Conservation (phyloP, 2,329 filamentous ascomycete genomes). For the Pseudogymnoascus sp. region DNA sequence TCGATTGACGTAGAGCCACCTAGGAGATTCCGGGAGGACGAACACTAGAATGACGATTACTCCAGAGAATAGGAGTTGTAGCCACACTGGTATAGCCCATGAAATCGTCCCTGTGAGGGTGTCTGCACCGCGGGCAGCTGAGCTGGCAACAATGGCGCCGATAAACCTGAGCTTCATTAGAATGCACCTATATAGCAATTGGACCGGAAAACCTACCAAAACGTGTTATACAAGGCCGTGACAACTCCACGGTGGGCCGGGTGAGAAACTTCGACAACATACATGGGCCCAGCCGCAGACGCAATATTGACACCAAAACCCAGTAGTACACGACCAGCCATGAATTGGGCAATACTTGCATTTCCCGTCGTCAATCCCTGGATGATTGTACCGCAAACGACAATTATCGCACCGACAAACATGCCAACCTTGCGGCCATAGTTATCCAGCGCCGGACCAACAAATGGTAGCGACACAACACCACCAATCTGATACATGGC, state of each 20-base stretch:
- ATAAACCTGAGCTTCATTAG: conserved; percentile 37
- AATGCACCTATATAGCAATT: background rate
- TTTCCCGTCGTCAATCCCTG: conserved; percentile 31
- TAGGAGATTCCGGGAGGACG: conserved; percentile 40
- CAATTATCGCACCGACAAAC: conserved; percentile 35
- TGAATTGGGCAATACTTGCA: conserved; percentile 34
- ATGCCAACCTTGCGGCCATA: conserved; percentile 41
- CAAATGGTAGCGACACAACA: conserved; percentile 38
- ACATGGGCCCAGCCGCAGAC: conserved; percentile 38
- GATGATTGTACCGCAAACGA: conserved; percentile 39
- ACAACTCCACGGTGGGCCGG: conserved; percentile 39
- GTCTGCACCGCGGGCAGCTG: conserved; percentile 43
- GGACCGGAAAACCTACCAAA: conserved; percentile 18
- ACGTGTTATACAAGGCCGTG: conserved; percentile 26
- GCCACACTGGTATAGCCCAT: conserved; percentile 44
- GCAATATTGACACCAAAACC: conserved; percentile 47
- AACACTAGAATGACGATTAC: conserved; percentile 37
- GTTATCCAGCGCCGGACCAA: conserved; percentile 39
- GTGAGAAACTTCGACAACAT: conserved; percentile 40
- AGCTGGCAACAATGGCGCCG: conserved; percentile 46
- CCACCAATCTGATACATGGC: conserved; percentile 45
- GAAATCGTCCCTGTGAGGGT: conserved; percentile 32
- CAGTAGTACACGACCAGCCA: conserved; percentile 51
- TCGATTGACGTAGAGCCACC: conserved; percentile 35
- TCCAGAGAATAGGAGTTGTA: conserved; percentile 43